phyloP scores from a whole-genome alignment of 805 yeast genomes.

The Saccharomyces kudriavzevii region DNA sequence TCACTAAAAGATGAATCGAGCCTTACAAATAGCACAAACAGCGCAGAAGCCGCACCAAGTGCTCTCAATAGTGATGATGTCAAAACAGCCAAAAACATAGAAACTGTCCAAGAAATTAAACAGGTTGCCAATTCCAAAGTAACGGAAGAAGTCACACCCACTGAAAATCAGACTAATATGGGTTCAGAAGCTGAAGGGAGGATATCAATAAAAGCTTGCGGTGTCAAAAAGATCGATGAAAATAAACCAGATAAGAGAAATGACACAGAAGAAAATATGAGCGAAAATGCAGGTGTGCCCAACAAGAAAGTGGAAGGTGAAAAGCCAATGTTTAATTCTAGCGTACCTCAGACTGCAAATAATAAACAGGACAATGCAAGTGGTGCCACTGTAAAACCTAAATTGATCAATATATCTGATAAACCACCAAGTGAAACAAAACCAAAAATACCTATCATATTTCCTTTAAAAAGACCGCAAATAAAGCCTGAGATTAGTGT shows the following conservation, averaged over 20 bases:
- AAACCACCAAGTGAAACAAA: background rate
- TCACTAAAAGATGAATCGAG: background rate
- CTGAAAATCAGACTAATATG: slow-evolving; percentile 2
- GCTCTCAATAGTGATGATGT: background rate
- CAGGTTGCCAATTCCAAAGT: slow-evolving; percentile 5
- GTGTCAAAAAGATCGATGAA: background rate
- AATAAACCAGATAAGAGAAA: background rate
- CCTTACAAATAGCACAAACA: background rate
- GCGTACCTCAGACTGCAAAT: background rate
- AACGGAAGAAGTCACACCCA: slow-evolving; percentile 5
- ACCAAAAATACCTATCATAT: background rate
- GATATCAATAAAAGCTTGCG: slow-evolving; percentile 11
- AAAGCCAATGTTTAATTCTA: background rate
- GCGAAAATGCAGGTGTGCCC: background rate
- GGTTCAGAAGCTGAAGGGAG: slow-evolving; percentile 3
- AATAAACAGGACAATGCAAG: background rate
- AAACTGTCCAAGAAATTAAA: slow-evolving; percentile 5
- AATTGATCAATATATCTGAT: background rate
- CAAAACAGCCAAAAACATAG: background rate
- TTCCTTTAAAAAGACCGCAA: slow-evolving; percentile 1
- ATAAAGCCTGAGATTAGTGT: slow-evolving; percentile 6
- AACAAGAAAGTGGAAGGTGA: background rate
- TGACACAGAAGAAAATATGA: background rate
- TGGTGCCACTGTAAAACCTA: background rate
- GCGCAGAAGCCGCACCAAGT: background rate